Evolutionary conservation across 805 yeast genomes (phyloP).

Genomic region (Zygosaccharomyces kombuchaensis): DNA sequence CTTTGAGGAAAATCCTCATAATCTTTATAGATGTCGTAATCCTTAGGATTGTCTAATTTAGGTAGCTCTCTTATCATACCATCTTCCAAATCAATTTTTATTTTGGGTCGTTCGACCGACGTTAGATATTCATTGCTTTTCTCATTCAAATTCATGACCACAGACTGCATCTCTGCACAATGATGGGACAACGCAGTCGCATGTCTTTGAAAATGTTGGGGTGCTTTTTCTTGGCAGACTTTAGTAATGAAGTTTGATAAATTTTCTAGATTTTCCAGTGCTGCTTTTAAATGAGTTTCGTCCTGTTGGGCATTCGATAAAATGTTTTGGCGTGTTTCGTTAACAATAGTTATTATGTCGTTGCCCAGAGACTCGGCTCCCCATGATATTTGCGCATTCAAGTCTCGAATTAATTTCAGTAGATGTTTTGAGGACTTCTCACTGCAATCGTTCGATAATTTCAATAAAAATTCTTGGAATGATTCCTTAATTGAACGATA

Average conservation of each 20-base stretch:
- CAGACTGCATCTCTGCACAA: background rate
- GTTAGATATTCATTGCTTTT: background rate
- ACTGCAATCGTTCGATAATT: background rate
- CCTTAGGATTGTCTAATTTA: slow-evolving; percentile 12
- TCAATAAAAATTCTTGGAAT: slow-evolving; percentile 2
- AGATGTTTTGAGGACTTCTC: slow-evolving; percentile 6
- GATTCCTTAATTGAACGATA: slow-evolving; percentile 4
- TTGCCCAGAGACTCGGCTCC: slow-evolving; percentile 1
- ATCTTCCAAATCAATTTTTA: slow-evolving; percentile 3
- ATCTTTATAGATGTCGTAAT: slow-evolving; percentile 13
- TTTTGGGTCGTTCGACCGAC: background rate
- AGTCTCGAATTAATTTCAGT: background rate
- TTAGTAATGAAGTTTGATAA: slow-evolving; percentile 2
- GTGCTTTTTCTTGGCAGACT: slow-evolving; percentile 11
- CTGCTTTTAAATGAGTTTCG: slow-evolving; percentile 1
- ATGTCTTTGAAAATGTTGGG: slow-evolving; percentile 19
- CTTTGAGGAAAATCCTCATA: slow-evolving; percentile 3
- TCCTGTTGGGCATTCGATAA: slow-evolving; percentile 1
- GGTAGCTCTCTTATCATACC: slow-evolving; percentile 12
- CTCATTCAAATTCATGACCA: slow-evolving; percentile 2
- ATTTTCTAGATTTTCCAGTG: background rate
- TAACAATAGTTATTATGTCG: slow-evolving; percentile 4
- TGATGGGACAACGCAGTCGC: slow-evolving; percentile 9
- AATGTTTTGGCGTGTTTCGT: slow-evolving; percentile 9
- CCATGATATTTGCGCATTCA: slow-evolving; percentile 5